Base-by-base conservation (phyloP, 2,329 filamentous ascomycete genomes). In the Botrytis hyacinthi region DNA sequence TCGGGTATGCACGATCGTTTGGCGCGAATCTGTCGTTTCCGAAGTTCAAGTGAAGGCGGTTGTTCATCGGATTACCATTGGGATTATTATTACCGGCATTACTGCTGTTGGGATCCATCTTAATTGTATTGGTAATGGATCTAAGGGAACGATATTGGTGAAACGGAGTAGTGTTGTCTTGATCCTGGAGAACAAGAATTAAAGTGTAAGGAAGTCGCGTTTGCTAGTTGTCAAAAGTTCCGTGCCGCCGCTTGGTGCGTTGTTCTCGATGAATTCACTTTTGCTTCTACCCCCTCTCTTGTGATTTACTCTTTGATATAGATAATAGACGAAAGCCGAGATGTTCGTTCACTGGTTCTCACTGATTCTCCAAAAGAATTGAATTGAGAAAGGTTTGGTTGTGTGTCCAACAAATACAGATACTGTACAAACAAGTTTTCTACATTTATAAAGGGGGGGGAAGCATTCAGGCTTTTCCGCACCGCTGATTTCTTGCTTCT, bases 1-100 rank as follows among this genome's bases (percentile, higher is more conserved):
- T 94, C 78, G 92, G 93, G 86, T 93, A 94, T 77, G 90, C 86
- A 81, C 91, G 87, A 82, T 92, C 91, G 87, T 68, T 72, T 29
- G 70, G 69, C 89, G 83, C 92, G 92, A 80, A 93, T 87, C 80
- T 88, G 77, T 89, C 88, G 80, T 84, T 84, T 48, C 84, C 79
- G 48, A 79, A 76, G 73, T 81, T 79, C 66, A 80, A 71, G 61
- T 78, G 77, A 73, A 81, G 77, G 26, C 76, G 75, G 70, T 79
- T 80, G 70, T 74, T 75, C 72, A 77, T 75, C 46, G 71, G 75
- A 70, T 77, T 78, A 32, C 42, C 71, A 73, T 73, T 73, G 54
- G 54, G 42, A 8, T 70, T 73, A 60, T 44, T 63, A 37, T 71
- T 73, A 73, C 72, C 59, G 54, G 67, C 72, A 73, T 70, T 68